Conservation (phyloP, 305 asterid genomes). For the Fraxinus angustifolia region DNA sequence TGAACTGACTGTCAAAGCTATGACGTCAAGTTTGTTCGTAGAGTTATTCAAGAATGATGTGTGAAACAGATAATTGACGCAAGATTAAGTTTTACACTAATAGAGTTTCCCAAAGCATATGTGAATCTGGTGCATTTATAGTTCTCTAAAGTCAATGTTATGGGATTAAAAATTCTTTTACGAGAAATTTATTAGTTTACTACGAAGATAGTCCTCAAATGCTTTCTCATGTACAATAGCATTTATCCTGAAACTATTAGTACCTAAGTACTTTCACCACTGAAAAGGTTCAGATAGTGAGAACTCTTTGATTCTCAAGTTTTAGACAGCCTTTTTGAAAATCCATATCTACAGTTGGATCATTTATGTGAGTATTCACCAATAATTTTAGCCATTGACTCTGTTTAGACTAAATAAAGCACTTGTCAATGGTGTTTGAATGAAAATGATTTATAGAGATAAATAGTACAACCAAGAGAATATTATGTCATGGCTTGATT, state of each 20-base stretch:
- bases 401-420: neutral
- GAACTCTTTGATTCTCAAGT: neutral
- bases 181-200: neutral
- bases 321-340: neutral
- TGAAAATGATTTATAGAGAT: neutral
- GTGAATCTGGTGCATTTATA: neutral
- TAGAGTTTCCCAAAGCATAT: neutral
- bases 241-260: neutral
- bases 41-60: neutral
- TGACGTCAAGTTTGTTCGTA: neutral
- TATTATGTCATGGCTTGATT: neutral
- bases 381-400: neutral
- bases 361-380: neutral
- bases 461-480: neutral
- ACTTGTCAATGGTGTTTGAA: neutral
- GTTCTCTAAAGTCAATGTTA: neutral
- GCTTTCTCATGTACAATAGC: neutral
- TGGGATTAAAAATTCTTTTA: neutral
- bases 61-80: neutral
- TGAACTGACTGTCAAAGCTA: neutral
- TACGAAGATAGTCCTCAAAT: neutral
- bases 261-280: neutral
- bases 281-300: neutral
- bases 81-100: neutral
- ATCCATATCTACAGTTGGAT: neutral